Conservation (phyloP, 345 rosid species). For the Euphorbia pulcherrima region DNA sequence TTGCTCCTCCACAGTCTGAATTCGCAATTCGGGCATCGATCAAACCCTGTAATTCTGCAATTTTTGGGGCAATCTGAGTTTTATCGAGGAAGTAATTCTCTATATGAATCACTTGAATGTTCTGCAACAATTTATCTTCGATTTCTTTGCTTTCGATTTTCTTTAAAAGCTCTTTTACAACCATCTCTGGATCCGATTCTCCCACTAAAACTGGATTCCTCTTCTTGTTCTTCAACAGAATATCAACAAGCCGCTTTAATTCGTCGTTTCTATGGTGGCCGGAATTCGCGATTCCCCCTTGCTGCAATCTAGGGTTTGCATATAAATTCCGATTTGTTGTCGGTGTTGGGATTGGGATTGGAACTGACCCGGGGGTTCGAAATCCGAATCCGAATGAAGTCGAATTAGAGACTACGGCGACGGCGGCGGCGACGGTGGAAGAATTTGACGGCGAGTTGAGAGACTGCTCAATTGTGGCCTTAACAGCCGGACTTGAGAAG, state of each 20-base stretch:
- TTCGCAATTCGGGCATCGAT: conserved; percentile 48
- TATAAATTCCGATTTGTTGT: conserved; percentile 53
- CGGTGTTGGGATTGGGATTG: conserved; percentile 18
- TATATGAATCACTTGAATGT: conserved; percentile 54
- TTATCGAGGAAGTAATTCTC: conserved; percentile 59
- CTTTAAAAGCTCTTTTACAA: conserved; percentile 59
- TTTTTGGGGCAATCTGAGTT: conserved; percentile 38
- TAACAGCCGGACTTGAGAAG: conserved; percentile 93
- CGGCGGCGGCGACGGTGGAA: conserved; percentile 26
- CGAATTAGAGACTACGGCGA: conserved; percentile 32
- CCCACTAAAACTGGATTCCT: conserved; percentile 91
- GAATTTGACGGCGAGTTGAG: conserved; percentile 39
- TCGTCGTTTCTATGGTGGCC: conserved; percentile 59
- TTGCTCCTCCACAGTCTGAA: conserved; percentile 48
- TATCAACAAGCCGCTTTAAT: conserved; percentile 57
- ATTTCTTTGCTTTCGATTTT: conserved; percentile 64
- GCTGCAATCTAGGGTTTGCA: conserved; percentile 77
- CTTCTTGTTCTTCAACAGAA: conserved; percentile 55
- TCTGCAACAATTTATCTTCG: conserved; percentile 50
- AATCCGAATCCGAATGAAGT: conserved; percentile 56
- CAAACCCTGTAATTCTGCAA: conserved; percentile 51
- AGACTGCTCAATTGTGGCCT: conserved; percentile 85
- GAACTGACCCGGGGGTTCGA: conserved; percentile 36
- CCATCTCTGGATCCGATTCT: conserved; percentile 63
- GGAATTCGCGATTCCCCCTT: conserved; percentile 29